Percentiles rank a stretch among this genome's conserved stretches.
These are phyloP conservation scores for Aspergillus sp. DNA, from an alignment of 2,329 filamentous ascomycete species.

Conservation along the genomic window DNA sequence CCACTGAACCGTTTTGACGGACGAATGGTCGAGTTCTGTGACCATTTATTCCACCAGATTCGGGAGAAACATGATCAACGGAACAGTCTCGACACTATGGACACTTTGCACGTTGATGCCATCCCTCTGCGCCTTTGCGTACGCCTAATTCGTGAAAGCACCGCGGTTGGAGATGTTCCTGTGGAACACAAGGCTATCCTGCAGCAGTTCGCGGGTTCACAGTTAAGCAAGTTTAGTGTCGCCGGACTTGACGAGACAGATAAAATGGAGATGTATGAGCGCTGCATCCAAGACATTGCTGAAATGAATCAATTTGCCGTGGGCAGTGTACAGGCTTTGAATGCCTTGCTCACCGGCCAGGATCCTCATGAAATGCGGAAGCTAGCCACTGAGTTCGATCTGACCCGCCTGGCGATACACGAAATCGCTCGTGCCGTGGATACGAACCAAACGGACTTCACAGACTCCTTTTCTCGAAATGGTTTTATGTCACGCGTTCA, in stretches of 20 bases:
- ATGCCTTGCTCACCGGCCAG: conserved; percentile 36
- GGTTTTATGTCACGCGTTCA: conserved; percentile 50
- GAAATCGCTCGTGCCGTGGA: conserved; percentile 56
- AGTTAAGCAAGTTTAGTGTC: conserved; percentile 56
- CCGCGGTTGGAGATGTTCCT: conserved; percentile 48
- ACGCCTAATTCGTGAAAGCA: conserved; percentile 65
- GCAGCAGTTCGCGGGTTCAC: conserved; percentile 56
- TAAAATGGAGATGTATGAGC: conserved; percentile 56
- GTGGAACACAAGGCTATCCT: conserved; percentile 56
- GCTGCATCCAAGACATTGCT: conserved; percentile 63
- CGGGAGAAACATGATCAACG: conserved; percentile 38
- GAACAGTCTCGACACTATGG: conserved; percentile 17
- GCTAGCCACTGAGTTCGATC: conserved; percentile 55
- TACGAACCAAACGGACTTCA: conserved; percentile 37
- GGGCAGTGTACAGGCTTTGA: conserved; percentile 65
- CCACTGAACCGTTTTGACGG: conserved; percentile 58
- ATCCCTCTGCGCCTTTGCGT: conserved; percentile 53
- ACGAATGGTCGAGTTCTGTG: conserved; percentile 57
- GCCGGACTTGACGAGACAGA: conserved; percentile 50
- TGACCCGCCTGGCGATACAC: conserved; percentile 56
- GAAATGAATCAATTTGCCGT: conserved; percentile 57
- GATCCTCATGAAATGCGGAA: conserved; percentile 47
- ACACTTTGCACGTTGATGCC: conserved; percentile 27
- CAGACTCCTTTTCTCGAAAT: conserved; percentile 33
- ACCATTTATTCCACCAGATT: conserved; percentile 48